Base-by-base conservation (phyloP, 2,329 filamentous ascomycete genomes). In the Apiospora aurea region DNA sequence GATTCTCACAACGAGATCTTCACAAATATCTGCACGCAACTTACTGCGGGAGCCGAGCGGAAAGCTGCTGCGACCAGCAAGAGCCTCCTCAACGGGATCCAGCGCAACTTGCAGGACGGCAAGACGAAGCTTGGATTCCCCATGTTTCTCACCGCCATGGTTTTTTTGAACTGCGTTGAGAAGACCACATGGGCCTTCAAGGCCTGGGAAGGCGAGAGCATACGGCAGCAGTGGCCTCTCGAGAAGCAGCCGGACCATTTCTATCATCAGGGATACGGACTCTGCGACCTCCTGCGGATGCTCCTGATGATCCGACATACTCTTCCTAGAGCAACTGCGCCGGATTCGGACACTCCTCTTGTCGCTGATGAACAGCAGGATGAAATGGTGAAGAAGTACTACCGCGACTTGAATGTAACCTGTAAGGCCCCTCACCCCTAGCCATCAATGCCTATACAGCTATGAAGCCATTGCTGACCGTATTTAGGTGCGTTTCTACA, bases 171-270 rank as follows among this genome's bases (percentile, higher is more conserved):
- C 77, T 91, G 89, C 75, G 84, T 92, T 18, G 90, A 92, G 78
- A 92, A 92, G 81, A 90, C 89, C 0, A 92, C 90, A 0, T 92
- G 90, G 90, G 87, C 89, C 0, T 92, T 92, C 81, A 91, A 91
- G 74, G 89, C 88, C 1, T 92, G 90, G 89, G 89, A 91, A 75
- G 88, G 91, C 77, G 86, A 89, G 71, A 87, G 88, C 69, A 85
- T 91, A 38, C 85, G 87, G 2, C 85, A 85, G 0, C 85, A 86
- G 61, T 92, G 90, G 90, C 90, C 90, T 4, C 83, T 92, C 3
- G 88, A 90, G 77, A 85, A 85, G 72, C 86, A 87, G 10, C 90
- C 90, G 0, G 81, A 83, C 69, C 83, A 84, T 69, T 92, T 89
- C 76, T 88, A 88, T 0, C 85, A 87, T 71, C 89, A 92, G 75